These are phyloP conservation scores for Phaffomyces opuntiae DNA, from an alignment of 805 yeast genomes.

Conservation along the genomic window DNA sequence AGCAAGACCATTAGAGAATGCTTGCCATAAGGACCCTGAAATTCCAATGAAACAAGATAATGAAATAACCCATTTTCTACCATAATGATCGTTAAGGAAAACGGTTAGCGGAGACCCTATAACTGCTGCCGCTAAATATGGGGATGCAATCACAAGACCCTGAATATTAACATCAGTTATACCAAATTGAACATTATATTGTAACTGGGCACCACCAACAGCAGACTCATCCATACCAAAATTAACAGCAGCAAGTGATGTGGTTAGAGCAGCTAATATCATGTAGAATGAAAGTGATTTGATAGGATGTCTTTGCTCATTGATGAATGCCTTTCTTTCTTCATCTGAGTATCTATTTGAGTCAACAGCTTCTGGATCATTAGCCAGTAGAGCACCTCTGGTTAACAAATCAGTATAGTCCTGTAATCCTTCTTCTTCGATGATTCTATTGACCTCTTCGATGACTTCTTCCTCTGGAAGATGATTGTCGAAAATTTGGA, in stretches of 20 bases:
- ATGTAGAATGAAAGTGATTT: conserved; percentile 41
- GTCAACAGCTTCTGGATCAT: conserved; percentile 37
- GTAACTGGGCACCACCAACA: conserved; percentile 58
- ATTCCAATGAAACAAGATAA: conserved; percentile 51
- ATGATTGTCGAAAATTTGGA: conserved; percentile 6
- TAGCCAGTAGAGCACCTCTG: conserved; percentile 52
- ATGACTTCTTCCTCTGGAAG: conserved; percentile 6
- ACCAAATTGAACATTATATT: conserved; percentile 41
- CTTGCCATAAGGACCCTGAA: conserved; percentile 58
- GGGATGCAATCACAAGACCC: conserved; percentile 60
- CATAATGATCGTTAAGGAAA: conserved; percentile 41
- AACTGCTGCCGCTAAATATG: conserved; percentile 52
- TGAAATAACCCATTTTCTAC: conserved; percentile 57
- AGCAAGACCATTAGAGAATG: conserved; percentile 52
- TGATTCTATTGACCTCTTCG: conserved; percentile 4
- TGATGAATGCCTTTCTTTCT: conserved; percentile 28
- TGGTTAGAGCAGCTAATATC: conserved; percentile 57
- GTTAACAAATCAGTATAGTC: conserved; percentile 31
- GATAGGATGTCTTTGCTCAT: conserved; percentile 43
- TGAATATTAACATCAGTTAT: conserved; percentile 35
- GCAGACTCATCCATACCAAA: conserved; percentile 73
- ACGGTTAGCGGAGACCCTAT: conserved; percentile 54
- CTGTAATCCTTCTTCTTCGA: conserved; percentile 9
- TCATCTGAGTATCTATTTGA: conserved; percentile 27
- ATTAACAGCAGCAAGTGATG: conserved; percentile 47